phyloP scores from a whole-genome alignment of 345 rosid species.

The Odontarrhena argentea region DNA sequence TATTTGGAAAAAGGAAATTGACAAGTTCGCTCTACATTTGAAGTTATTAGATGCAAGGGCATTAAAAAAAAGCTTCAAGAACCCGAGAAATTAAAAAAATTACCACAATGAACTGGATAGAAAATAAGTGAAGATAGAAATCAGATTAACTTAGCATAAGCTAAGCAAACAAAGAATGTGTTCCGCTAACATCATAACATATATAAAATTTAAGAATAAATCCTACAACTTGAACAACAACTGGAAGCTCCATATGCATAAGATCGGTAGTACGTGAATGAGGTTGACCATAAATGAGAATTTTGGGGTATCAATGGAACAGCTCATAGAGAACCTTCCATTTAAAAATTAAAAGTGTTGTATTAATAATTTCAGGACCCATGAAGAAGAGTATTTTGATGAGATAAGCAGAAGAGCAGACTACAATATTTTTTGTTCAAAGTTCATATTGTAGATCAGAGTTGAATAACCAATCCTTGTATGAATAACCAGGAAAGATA shows the following conservation, averaged over 20 bases:
- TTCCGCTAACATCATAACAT: constrained; percentile 4
- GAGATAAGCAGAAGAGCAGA: background rate
- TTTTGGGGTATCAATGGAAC: background rate
- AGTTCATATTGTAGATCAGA: background rate
- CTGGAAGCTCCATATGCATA: background rate
- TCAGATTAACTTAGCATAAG: background rate
- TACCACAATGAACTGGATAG: background rate
- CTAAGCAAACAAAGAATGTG: background rate
- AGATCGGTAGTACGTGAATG: background rate
- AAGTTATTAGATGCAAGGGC: background rate
- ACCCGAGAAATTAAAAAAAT: background rate
- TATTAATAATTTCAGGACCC: background rate
- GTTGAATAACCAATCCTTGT: background rate
- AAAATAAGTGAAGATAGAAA: background rate
- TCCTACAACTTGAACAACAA: constrained; percentile 1
- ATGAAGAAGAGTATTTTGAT: constrained; percentile 3
- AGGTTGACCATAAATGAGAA: constrained; percentile 3
- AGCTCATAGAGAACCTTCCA: background rate
- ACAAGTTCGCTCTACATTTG: background rate
- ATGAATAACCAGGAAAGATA: background rate
- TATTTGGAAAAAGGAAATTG: background rate
- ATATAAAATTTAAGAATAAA: background rate
- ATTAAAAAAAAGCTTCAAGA: background rate
- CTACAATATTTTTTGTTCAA: background rate
- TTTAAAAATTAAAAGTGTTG: constrained; percentile 1